Base-by-base conservation (phyloP, 176 grass and related monocot species). In the Carex cristatella region DNA sequence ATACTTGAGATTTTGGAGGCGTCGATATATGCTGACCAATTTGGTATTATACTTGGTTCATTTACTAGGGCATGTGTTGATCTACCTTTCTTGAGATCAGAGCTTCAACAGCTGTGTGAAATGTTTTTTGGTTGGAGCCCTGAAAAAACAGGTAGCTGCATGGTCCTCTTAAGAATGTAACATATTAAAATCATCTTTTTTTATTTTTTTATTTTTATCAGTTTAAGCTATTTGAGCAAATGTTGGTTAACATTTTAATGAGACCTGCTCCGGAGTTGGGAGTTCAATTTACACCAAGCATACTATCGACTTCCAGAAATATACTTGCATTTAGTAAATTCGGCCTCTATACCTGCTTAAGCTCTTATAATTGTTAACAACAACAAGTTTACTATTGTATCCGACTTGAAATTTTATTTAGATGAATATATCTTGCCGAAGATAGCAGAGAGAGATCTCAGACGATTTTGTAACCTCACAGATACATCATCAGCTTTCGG, bases 401-500 rank as follows among this genome's bases (percentile, higher is more conserved):
- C 6, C 19, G 4, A 19, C 4, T 65, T 23, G 44, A 42, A 56
- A 78, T 81, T 76, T 90, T 71, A 44, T 89, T 66, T 83, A 98
- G 91, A 98, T 86, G 84, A 93, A 81, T 98, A 98, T 93, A 93
- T 94, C 82, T 90, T 97, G 82, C 92, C 95, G 8, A 97, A 97
- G 84, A 90, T 97, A 69, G 92, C 95, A 81, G 95, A 94, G 87
- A 97, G 95, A 91, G 91, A 97, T 87, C 95, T 97, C 83, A 84
- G 95, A 73, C 91, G 86, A 56, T 97, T 93, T 89, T 78, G 86
- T 46, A 93, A 93, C 87, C 86, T 97, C 68, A 90, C 82, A 70
- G 80, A 84, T 1, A 84, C 84, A 4, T 91, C 89, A 84, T 93
- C 91, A 82, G 89, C 70, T 79, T 80, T 91, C n/a, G 80, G 80